Percentiles rank a stretch among this genome's conserved stretches.
These are phyloP conservation scores for Cutaneotrichosporon cavernicola DNA, from an alignment of 1,284 basidiomycete genomes.

Conservation along the genomic window DNA sequence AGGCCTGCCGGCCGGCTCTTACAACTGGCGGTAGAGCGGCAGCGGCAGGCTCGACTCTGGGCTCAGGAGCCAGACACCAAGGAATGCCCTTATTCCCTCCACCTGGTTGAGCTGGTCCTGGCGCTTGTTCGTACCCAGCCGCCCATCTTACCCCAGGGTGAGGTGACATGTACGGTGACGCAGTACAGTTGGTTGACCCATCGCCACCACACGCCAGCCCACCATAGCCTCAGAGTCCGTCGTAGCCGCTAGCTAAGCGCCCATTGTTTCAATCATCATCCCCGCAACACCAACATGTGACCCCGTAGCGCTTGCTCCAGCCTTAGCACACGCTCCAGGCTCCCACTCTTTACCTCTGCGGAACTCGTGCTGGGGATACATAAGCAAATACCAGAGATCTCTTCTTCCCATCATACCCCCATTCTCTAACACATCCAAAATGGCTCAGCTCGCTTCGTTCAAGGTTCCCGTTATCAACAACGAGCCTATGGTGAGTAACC, in stretches of 20 bases:
- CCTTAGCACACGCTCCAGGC: no score
- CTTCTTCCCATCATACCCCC: constrained; percentile 1
- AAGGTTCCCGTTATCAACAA: constrained; percentile 78
- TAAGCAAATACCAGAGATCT: background rate
- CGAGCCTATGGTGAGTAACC: constrained; percentile 77
- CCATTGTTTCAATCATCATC: background rate
- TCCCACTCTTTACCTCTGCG: no score
- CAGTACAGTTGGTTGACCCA: no score
- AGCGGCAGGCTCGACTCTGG: no score
- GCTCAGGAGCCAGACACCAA: no score
- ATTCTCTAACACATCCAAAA: background rate
- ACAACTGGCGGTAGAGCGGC: no score
- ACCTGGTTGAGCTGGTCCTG: no score
- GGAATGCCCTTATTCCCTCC: no score
- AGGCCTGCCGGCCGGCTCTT: background rate
- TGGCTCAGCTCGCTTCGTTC: constrained; percentile 69
- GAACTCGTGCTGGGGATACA: background rate
- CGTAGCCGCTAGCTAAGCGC: constrained; percentile 1
- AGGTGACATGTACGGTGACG: background rate
- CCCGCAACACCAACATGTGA: background rate
- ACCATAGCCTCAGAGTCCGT: background rate
- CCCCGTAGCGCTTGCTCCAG: background rate
- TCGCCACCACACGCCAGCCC: background rate
- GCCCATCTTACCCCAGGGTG: no score
- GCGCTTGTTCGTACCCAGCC: no score